phyloP scores from a whole-genome alignment of 257 asterid genomes.

The Solanum tacnaense region DNA sequence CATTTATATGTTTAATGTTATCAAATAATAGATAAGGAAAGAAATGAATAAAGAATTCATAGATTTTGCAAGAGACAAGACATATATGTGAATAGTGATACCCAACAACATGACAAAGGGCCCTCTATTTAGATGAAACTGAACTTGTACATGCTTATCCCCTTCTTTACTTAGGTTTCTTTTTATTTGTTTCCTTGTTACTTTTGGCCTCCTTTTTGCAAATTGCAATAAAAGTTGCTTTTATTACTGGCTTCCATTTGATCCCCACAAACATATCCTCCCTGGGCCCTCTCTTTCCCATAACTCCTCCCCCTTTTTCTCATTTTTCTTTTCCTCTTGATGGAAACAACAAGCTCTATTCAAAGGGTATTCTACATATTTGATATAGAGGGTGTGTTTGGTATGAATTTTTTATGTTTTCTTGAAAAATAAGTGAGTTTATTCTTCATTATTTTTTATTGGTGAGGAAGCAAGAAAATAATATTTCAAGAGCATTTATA shows the following conservation, averaged over 20 bases:
- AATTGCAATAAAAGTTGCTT: neutral
- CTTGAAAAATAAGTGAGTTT: neutral
- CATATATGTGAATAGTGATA: conserved; percentile 16
- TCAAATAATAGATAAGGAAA: conserved; percentile 21
- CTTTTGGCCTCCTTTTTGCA: neutral
- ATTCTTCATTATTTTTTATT: neutral
- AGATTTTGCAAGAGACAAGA: conserved; percentile 6
- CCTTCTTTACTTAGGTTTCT: neutral
- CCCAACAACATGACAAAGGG: conserved; percentile 24
- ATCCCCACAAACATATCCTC: neutral
- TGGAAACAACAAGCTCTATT: neutral
- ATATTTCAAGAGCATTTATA: too few species aligned
- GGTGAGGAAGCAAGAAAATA: neutral
- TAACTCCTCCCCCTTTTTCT: neutral
- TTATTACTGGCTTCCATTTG: neutral
- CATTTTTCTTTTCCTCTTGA: neutral
- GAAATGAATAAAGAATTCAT: conserved; percentile 12
- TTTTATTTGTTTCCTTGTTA: neutral
- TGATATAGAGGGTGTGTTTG: neutral
- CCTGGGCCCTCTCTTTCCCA: neutral
- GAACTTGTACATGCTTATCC: conserved; percentile 21
- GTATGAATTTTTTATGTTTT: neutral
- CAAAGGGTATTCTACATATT: neutral
- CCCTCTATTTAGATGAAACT: conserved; percentile 18
- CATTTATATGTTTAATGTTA: neutral